Base-by-base conservation (phyloP, 108 stramenopile genomes). In the Cyclotella baltica region DNA sequence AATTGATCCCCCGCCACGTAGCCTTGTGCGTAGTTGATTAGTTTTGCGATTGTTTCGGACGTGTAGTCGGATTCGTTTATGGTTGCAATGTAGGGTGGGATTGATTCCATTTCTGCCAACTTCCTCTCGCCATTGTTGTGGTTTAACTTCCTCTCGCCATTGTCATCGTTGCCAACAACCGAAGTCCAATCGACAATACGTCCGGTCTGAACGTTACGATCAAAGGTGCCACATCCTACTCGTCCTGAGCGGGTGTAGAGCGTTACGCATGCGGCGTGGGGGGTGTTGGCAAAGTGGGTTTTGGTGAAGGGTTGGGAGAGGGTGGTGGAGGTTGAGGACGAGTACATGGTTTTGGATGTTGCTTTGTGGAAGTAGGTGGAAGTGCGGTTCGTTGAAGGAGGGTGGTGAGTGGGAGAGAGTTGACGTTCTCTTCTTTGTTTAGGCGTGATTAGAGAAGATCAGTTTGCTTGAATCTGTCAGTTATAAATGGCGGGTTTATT, bases 181-280 rank as follows among this genome's bases (percentile, higher is more conserved):
- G 58, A 70, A 4, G 75, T 58, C 80, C 79, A 85, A 56, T 64
- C 58, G 31, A 85, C 62, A 33, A 95, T 67, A 23, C 86, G 73
- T 4, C 94, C 94, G 11, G 78, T 70, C 72, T 88, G 86, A 10
- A 75, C 56, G 22, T 82, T 77, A 11, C 85, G 77, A 65, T 86
- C 87, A 22, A 67, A 71, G 13, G 92, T 93, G 25, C 94, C 94
- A 72, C 94, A 95, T 64, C 94, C 94, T 5, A 77, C 40, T 28
- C 91, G 81, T n/a, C 94, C 94, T 31, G 89, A 70, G 56, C 94
- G 86, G 53, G 89, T 78, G 68, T 84, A 95, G 11, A 95, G 76
- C 15, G 91, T 76, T 0, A 90, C 89, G 67, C 94, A 95, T 19
- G 90, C 76, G 72, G 62, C 72, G 57, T 95, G 92, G 19, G 87